Percentiles rank a stretch among this genome's conserved stretches.
phyloP scores from a whole-genome alignment of 2,329 filamentous ascomycete species.

The Ophiostoma perfectum region DNA sequence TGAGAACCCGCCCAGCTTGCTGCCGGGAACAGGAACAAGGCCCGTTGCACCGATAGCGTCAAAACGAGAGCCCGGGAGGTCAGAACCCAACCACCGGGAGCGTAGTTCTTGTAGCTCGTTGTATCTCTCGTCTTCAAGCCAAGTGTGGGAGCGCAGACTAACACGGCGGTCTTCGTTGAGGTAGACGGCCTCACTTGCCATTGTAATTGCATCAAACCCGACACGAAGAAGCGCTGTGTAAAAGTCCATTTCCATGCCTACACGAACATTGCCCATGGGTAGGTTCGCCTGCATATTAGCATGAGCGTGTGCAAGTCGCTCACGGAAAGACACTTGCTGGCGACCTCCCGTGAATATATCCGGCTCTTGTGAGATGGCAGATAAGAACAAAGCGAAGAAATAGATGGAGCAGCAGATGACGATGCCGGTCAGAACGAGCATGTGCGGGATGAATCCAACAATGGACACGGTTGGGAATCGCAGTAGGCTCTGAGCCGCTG shows the following conservation, averaged over 20 bases:
- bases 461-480: conserved; percentile 92
- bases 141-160: conserved; percentile 70
- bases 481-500: conserved; percentile 60
- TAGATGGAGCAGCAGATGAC: conserved; percentile 72
- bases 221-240: conserved; percentile 84
- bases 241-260: conserved; percentile 88
- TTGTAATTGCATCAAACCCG: conserved; percentile 82
- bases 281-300: conserved; percentile 89
- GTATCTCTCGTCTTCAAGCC: conserved; percentile 83
- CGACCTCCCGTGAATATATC: conserved; percentile 18
- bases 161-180: conserved; percentile 79
- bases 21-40: conserved; percentile 49
- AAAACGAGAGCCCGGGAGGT: conserved; percentile 44
- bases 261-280: conserved; percentile 71
- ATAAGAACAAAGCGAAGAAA: conserved; percentile 66
- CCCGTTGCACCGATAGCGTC: conserved; percentile 52
- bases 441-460: conserved; percentile 87
- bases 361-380: conserved; percentile 47
- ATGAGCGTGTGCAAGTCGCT: conserved; percentile 67
- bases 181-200: conserved; percentile 93
- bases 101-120: conserved; percentile 64
- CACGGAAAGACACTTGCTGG: conserved; percentile 40
- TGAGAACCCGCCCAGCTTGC: conserved; percentile 34
- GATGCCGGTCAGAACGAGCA: conserved; percentile 80
- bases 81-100: conserved; percentile 46